Percentiles rank a stretch among this genome's conserved stretches.
Evolutionary conservation across 176 grass and related monocot species (phyloP).

Genomic region (Aegilops speltoides): DNA sequence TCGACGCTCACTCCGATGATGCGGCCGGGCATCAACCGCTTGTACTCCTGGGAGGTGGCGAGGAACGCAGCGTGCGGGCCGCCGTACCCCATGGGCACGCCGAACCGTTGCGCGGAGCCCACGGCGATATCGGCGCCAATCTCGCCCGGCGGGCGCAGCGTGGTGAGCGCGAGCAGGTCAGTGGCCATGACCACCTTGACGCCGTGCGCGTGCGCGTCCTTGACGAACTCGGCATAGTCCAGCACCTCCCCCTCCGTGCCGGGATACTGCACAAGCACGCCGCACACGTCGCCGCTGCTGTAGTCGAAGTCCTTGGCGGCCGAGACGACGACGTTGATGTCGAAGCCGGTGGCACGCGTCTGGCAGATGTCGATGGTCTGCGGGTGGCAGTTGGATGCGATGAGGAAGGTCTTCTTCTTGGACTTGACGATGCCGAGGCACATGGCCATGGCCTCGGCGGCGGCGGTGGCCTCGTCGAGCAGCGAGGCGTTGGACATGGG

Average conservation of each 20-base stretch:
- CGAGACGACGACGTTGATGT: conserved; percentile 67
- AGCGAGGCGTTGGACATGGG: conserved; percentile 98
- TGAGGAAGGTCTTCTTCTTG: conserved; percentile 91
- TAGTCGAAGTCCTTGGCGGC: conserved; percentile 85
- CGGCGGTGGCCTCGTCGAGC: conserved; percentile 99
- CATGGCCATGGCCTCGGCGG: conserved; percentile 99
- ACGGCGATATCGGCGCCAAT: conserved; percentile 92
- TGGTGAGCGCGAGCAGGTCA: conserved; percentile 82
- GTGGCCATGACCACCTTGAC: conserved; percentile 98
- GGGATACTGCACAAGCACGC: conserved; percentile 89
- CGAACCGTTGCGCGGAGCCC: conserved; percentile 91
- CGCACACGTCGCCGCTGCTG: conserved; percentile 81
- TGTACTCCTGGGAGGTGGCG: conserved; percentile 98
- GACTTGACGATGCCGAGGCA: conserved; percentile 77
- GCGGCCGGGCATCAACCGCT: conserved; percentile 87
- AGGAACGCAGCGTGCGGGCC: conserved; percentile 96
- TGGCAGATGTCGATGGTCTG: conserved; percentile 92
- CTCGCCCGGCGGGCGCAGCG: conserved; percentile 85
- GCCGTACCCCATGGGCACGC: conserved; percentile 98
- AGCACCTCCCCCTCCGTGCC: conserved; percentile 93
- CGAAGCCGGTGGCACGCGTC: conserved; percentile 82
- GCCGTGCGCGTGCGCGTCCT: conserved; percentile 75
- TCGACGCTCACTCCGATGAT: conserved; percentile 94
- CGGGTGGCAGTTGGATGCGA: conserved; percentile 91
- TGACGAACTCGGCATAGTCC: conserved; percentile 82